Evolutionary conservation across 495 filamentous ascomycete genomes (phyloP).

Genomic region (Wilcoxina mikolae): DNA sequence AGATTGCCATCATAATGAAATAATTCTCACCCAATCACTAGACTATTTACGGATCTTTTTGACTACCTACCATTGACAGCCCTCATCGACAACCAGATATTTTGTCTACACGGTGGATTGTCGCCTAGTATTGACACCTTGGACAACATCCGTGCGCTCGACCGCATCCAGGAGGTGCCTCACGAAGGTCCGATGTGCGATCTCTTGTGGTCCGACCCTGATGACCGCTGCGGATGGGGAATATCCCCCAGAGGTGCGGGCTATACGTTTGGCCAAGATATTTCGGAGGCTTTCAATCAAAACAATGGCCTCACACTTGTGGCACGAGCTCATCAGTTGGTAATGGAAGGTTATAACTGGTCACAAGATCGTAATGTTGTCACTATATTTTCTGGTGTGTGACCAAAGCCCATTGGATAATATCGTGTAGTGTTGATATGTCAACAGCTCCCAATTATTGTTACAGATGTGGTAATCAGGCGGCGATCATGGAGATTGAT

Average conservation of each 20-base stretch:
- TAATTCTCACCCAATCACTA: not conserved
- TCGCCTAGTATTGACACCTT: slow-evolving; percentile 95
- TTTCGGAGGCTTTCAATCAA: slow-evolving; percentile 98
- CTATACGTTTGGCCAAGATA: slow-evolving; percentile 98
- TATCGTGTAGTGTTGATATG: slow-evolving; percentile 19
- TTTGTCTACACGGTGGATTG: slow-evolving; percentile 94
- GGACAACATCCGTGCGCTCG: slow-evolving; percentile 90
- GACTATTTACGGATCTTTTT: slow-evolving; percentile 83
- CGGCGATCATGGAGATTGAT: slow-evolving; percentile 99
- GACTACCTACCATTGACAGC: slow-evolving; percentile 97
- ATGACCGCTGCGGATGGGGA: slow-evolving; percentile 97
- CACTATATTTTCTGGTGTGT: slow-evolving; percentile 91
- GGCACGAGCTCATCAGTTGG: slow-evolving; percentile 85
- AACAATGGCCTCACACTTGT: slow-evolving; percentile 97
- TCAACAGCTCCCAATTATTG: slow-evolving; percentile 81
- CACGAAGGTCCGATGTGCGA: slow-evolving; percentile 99
- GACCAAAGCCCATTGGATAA: not conserved
- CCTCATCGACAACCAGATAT: slow-evolving; percentile 98
- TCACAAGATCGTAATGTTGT: slow-evolving; percentile 92
- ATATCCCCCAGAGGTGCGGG: slow-evolving; percentile 94
- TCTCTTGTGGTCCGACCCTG: slow-evolving; percentile 91
- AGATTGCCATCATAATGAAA: not conserved
- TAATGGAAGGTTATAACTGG: slow-evolving; percentile 99
- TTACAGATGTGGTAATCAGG: slow-evolving; percentile 96
- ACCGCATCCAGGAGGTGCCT: slow-evolving; percentile 94